A percentile compares a stretch with the other conserved stretches of the same genome.
Conservation (phyloP, 208 protist species). For the Leishmania turanica region DNA sequence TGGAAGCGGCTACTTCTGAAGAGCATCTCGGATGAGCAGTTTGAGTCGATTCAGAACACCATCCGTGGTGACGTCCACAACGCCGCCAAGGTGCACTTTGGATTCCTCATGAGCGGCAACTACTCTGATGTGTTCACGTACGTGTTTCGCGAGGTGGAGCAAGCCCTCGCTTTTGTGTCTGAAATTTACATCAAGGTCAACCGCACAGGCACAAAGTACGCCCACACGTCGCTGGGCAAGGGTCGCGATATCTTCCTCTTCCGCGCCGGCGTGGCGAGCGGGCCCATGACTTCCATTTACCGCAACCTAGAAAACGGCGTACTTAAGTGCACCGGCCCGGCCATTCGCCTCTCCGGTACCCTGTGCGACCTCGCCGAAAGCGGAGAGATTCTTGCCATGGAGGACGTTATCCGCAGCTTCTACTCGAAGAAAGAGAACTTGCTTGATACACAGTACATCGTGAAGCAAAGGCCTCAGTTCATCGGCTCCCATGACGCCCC, state of each 20-base stretch:
- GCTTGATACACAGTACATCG: slow-evolving; percentile 72
- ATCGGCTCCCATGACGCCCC: slow-evolving; percentile 47
- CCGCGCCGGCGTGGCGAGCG: slow-evolving; percentile 64
- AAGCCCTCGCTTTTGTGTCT: slow-evolving; percentile 75
- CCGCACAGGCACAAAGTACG: slow-evolving; percentile 70
- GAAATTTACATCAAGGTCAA: slow-evolving; percentile 78
- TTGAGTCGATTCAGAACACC: slow-evolving; percentile 45
- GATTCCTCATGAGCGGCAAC: slow-evolving; percentile 87
- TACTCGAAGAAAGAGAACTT: slow-evolving; percentile 74
- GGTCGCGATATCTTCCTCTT: slow-evolving; percentile 59
- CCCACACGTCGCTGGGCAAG: slow-evolving; percentile 34
- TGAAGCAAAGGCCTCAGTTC: slow-evolving; percentile 56
- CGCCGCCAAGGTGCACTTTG: slow-evolving; percentile 63
- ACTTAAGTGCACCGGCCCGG: slow-evolving; percentile 70
- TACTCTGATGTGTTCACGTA: slow-evolving; percentile 79
- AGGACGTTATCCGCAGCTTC: slow-evolving; percentile 73
- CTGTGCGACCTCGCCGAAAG: slow-evolving; percentile 67
- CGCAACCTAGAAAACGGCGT: slow-evolving; percentile 50
- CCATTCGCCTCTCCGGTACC: slow-evolving; percentile 67
- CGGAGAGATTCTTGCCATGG: slow-evolving; percentile 81
- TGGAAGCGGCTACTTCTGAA: slow-evolving; percentile 50
- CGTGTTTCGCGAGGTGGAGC: slow-evolving; percentile 78
- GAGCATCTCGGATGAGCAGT: slow-evolving; percentile 52
- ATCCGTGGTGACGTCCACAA: slow-evolving; percentile 52
- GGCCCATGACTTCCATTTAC: slow-evolving; percentile 70